Evolutionary conservation across 371 early-diverging fungal species (phyloP).

Genomic region (Smittium mucronatum): DNA sequence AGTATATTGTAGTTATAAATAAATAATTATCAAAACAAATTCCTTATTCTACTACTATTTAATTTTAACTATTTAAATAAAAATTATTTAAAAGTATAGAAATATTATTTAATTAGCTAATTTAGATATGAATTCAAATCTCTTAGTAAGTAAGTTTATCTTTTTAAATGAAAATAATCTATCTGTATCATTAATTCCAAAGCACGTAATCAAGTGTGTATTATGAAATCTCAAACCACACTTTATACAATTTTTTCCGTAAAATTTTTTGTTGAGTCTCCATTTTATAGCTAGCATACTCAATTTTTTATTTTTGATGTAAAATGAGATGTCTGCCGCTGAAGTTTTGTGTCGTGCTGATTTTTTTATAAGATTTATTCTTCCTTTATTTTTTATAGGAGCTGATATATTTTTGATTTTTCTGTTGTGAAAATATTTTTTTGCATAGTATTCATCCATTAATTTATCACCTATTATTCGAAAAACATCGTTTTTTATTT

Average conservation of each 20-base stretch:
- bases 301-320: not conserved
- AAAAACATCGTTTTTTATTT: not conserved
- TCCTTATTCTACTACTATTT: too few relatives aligned
- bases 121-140: not conserved
- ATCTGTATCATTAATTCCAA: not conserved
- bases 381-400: not conserved
- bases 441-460: not conserved
- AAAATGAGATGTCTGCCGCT: slow-evolving; percentile 3
- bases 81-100: too few relatives aligned
- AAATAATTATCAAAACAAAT: too few relatives aligned
- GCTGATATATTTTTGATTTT: not conserved
- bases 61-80: too few relatives aligned
- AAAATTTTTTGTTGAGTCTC: not conserved
- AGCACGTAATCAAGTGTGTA: not conserved
- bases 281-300: not conserved
- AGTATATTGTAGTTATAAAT: too few relatives aligned
- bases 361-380: not conserved
- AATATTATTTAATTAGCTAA: too few relatives aligned
- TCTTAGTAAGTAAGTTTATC: not conserved
- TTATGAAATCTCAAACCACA: not conserved
- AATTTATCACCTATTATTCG: not conserved
- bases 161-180: slow-evolving; percentile 2
- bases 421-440: not conserved
- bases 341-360: not conserved
- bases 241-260: not conserved